These are phyloP conservation scores for Gnetum montanum DNA, from an alignment of 75 land plant genomes.

Conservation along the genomic window DNA sequence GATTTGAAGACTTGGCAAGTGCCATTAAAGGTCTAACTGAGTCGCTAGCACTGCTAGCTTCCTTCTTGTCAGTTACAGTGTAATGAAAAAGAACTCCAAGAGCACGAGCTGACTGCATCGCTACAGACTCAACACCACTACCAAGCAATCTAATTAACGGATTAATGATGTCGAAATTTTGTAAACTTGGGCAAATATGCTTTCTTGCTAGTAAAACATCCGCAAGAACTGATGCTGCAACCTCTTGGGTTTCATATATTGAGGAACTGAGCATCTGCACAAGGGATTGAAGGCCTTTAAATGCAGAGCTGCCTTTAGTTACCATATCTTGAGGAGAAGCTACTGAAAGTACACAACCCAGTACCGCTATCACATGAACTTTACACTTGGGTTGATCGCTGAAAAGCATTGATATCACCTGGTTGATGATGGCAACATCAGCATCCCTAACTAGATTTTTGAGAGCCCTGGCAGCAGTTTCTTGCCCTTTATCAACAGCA, in stretches of 20 bases:
- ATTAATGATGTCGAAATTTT: constrained; percentile 53
- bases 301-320: constrained; percentile 49
- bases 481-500: constrained; percentile 72
- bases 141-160: constrained; percentile 69
- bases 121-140: constrained; percentile 53
- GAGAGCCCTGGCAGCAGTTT: constrained; percentile 49
- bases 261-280: constrained; percentile 48
- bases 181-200: constrained; percentile 66
- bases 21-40: constrained; percentile 58
- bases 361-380: constrained; percentile 41
- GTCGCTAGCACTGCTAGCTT: constrained; percentile 38
- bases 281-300: constrained; percentile 60
- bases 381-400: constrained; percentile 53
- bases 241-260: constrained; percentile 68
- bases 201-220: constrained; percentile 56
- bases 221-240: constrained; percentile 74
- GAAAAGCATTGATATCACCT: constrained; percentile 44
- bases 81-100: constrained; percentile 65
- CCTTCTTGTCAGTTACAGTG: constrained; percentile 23
- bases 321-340: constrained; percentile 62
- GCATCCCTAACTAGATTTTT: constrained; percentile 48
- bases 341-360: constrained; percentile 64
- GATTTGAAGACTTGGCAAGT: constrained; percentile 65
- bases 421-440: constrained; percentile 58
- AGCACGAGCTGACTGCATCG: constrained; percentile 76